Evolutionary conservation across 2,329 filamentous ascomycete species (phyloP).

Genomic region (Penicillium sp.): DNA sequence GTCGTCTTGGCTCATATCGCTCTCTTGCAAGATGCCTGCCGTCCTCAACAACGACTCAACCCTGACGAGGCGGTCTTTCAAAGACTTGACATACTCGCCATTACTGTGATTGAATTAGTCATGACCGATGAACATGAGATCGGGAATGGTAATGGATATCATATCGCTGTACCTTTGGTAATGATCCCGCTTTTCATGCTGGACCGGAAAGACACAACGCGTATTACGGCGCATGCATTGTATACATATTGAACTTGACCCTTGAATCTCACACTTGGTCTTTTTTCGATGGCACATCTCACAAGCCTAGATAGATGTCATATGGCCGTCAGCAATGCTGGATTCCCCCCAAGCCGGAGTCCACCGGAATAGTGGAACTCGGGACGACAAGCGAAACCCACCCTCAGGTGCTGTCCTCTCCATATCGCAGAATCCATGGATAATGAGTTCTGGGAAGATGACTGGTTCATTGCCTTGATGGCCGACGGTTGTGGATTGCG

Average conservation of each 20-base stretch:
- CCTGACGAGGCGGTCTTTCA: constrained; percentile 85
- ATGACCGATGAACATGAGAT: neutral
- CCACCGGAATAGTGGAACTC: neutral
- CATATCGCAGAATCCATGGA: neutral
- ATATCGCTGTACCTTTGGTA: constrained; percentile 70
- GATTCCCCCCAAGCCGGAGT: neutral
- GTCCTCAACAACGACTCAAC: constrained; percentile 85
- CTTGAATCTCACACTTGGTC: constrained; percentile 92
- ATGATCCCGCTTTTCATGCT: constrained; percentile 88
- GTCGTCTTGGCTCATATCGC: constrained; percentile 61
- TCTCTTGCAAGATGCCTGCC: constrained; percentile 77
- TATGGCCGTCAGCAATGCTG: constrained; percentile 4
- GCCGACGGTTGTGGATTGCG: constrained; percentile 16
- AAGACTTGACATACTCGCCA: constrained; percentile 88
- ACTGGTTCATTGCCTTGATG: constrained; percentile 8
- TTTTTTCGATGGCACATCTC: constrained; percentile 86
- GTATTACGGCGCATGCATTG: constrained; percentile 95
- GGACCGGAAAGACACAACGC: constrained; percentile 86
- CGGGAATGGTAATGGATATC: neutral
- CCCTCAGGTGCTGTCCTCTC: constrained; percentile 1
- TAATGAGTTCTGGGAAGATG: constrained; percentile 1
- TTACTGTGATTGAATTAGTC: constrained; percentile 45
- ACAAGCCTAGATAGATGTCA: constrained; percentile 64
- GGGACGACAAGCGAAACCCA: neutral
- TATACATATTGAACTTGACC: constrained; percentile 68